Evolutionary conservation across 23 red algal genomes (phyloP).

Genomic region (Gracilaria vermiculophylla): DNA sequence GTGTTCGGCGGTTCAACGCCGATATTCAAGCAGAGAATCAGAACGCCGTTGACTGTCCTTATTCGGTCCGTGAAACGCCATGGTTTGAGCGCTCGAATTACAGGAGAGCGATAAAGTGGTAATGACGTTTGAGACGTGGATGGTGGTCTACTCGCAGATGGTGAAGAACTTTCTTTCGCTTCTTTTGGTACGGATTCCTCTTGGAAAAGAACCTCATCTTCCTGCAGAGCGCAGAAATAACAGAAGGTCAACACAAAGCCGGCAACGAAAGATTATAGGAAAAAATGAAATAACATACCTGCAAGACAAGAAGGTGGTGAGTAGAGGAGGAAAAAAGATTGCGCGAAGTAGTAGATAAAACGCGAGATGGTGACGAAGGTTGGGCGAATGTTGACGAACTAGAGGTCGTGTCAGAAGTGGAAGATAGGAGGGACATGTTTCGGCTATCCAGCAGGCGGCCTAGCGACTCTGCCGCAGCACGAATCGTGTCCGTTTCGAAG

Average conservation of each 20-base stretch:
- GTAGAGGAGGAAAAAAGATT: background rate
- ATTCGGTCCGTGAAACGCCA: constrained; percentile 94
- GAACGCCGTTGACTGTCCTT: constrained; percentile 72
- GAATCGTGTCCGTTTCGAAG: background rate
- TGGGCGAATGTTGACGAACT: background rate
- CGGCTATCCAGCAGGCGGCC: background rate
- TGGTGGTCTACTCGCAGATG: background rate
- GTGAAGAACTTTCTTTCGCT: background rate
- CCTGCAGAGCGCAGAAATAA: background rate
- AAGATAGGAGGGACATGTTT: background rate
- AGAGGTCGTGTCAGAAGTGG: background rate
- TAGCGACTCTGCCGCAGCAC: background rate
- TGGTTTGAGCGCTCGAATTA: constrained; percentile 7
- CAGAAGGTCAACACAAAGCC: background rate
- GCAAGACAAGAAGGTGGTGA: background rate
- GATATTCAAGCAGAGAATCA: constrained; percentile 96
- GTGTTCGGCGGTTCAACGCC: constrained; percentile 95
- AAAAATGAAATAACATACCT: background rate
- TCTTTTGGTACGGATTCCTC: background rate
- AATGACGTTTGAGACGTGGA: background rate
- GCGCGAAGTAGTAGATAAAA: background rate
- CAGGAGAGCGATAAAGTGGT: background rate
- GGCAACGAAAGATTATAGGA: background rate
- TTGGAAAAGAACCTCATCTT: background rate
- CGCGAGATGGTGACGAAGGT: background rate